Conservation (phyloP, 495 filamentous ascomycete genomes). For the Podospora pseudopauciseta region DNA sequence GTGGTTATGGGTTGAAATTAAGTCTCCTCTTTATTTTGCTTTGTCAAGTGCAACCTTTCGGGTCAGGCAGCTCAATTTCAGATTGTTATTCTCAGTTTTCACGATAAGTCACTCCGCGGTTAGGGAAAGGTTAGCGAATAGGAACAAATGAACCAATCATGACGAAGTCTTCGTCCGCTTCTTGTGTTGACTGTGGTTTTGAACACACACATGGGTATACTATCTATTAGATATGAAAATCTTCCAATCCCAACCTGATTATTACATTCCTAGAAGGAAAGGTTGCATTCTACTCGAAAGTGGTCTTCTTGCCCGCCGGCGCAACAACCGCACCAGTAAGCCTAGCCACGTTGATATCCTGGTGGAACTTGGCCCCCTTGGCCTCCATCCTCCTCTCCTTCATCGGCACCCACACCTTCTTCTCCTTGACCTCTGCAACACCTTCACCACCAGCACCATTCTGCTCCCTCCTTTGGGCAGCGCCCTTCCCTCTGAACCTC, state of each 20-base stretch:
- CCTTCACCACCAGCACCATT: slow-evolving; percentile 9
- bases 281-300: slow-evolving; percentile 53
- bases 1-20: background rate
- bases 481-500: slow-evolving; percentile 71
- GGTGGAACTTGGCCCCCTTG: slow-evolving; percentile 18
- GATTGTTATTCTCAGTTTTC: background rate
- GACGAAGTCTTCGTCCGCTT: too few relatives aligned
- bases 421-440: slow-evolving; percentile 26
- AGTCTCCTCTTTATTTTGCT: background rate
- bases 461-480: slow-evolving; percentile 5
- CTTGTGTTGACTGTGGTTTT: background rate
- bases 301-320: slow-evolving; percentile 76
- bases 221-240: background rate
- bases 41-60: background rate
- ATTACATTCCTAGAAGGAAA: background rate
- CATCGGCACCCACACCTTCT: slow-evolving; percentile 26
- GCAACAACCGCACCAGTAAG: slow-evolving; percentile 74
- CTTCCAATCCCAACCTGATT: background rate
- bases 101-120: background rate
- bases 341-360: slow-evolving; percentile 44
- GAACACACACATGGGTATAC: background rate
- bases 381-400: slow-evolving; percentile 13
- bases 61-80: background rate
- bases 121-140: background rate
- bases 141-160: background rate